Percentiles rank a stretch among this genome's conserved stretches.
Evolutionary conservation across 2,329 filamentous ascomycete genomes (phyloP).

Genomic region (Cryphonectria parasitica): DNA sequence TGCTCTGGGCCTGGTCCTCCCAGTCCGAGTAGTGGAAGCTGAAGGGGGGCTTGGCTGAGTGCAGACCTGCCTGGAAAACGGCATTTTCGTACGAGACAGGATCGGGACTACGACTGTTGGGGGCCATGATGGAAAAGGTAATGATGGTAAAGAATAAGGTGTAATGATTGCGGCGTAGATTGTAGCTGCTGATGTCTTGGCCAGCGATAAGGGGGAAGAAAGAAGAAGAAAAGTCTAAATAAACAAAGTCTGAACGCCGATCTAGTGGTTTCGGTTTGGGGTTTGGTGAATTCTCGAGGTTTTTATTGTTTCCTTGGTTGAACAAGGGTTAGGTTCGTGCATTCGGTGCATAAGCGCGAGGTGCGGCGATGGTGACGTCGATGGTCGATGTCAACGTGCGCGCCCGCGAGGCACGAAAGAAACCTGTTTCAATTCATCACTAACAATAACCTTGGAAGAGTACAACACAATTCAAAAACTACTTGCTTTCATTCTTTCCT

Average conservation of each 20-base stretch:
- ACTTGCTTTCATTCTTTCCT: no score
- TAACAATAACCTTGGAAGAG: no score
- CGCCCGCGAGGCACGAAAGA: not conserved
- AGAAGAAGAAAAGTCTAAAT: no score
- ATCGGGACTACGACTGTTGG: slow-evolving; percentile 15
- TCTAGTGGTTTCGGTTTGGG: no score
- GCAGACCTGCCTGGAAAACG: slow-evolving; percentile 24
- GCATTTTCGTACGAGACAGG: slow-evolving; percentile 20
- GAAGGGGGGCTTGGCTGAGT: slow-evolving; percentile 25
- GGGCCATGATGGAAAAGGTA: not conserved
- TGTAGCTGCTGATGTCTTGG: not conserved
- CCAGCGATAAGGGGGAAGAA: no score
- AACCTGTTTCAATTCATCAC: not conserved
- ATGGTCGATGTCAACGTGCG: not conserved
- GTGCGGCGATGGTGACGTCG: not conserved
- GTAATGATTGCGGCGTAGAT: no score
- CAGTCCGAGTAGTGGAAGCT: slow-evolving; percentile 25
- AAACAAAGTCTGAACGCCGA: no score
- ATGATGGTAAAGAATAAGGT: no score
- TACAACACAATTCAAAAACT: no score
- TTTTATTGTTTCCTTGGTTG: no score
- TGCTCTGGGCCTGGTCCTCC: slow-evolving; percentile 22
- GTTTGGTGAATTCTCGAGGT: not conserved
- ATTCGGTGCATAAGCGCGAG: not conserved
- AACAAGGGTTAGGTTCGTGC: not conserved